Conservation (phyloP, 2,329 filamentous ascomycete genomes). For the Penicillium sp. region DNA sequence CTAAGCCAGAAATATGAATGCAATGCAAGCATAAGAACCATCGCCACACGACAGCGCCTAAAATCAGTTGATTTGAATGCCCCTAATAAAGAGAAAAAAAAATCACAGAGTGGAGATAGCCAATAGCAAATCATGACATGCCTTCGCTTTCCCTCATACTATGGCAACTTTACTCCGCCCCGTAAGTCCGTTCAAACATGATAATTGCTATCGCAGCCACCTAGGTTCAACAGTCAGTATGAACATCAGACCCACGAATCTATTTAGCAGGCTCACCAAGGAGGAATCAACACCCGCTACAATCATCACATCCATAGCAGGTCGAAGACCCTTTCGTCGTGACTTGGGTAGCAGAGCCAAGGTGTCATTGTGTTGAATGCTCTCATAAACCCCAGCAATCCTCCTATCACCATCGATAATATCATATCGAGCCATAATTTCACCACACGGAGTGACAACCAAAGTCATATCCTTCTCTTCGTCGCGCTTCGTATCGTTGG, state of each 20-base stretch:
- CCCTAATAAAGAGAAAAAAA: background rate
- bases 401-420: conserved; percentile 32
- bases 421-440: conserved; percentile 27
- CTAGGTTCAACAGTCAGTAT: background rate
- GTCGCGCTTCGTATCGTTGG: conserved; percentile 17
- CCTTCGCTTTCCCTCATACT: background rate
- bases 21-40: background rate
- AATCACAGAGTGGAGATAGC: background rate
- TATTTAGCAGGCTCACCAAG: conserved; percentile 27
- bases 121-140: background rate
- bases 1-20: background rate
- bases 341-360: conserved; percentile 22
- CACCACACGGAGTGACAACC: conserved; percentile 38
- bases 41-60: background rate
- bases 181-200: conserved; percentile 21
- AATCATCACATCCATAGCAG: conserved; percentile 32
- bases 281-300: conserved; percentile 33
- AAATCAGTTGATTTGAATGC: background rate
- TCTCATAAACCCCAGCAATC: conserved; percentile 32
- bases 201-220: conserved; percentile 21
- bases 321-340: conserved; percentile 22
- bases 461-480: conserved; percentile 25
- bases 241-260: conserved; percentile 11
- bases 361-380: conserved; percentile 29
- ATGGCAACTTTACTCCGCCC: conserved; percentile 5